Conservation (phyloP, 805 yeast genomes). For the Torulaspora quercuum region DNA sequence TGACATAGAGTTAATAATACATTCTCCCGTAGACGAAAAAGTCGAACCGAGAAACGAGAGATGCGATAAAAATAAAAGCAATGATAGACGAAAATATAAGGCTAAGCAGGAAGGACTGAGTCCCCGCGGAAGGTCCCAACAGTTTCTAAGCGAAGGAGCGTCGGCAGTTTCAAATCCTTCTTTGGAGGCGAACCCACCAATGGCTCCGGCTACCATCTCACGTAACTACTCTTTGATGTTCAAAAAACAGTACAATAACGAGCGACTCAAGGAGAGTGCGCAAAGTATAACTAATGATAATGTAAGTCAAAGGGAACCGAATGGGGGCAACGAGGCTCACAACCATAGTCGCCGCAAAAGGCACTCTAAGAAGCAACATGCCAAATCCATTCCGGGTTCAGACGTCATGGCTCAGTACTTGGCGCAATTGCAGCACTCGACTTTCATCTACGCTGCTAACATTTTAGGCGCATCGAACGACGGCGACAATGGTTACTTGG, state of each 20-base stretch:
- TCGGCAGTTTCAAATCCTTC: constrained; percentile 20
- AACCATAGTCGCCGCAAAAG: constrained; percentile 7
- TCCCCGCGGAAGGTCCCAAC: neutral
- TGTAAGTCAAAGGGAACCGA: constrained; percentile 6
- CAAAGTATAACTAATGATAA: constrained; percentile 4
- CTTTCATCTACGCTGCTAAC: constrained; percentile 49
- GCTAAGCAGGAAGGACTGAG: neutral
- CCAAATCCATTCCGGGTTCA: constrained; percentile 49
- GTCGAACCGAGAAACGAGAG: neutral
- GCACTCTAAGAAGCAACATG: constrained; percentile 8
- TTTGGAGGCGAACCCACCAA: constrained; percentile 25
- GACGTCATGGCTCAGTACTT: constrained; percentile 76
- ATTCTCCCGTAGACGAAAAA: constrained; percentile 15
- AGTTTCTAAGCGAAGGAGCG: constrained; percentile 9
- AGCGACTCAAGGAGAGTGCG: constrained; percentile 3
- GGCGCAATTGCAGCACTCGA: constrained; percentile 67
- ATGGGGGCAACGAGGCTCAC: constrained; percentile 1
- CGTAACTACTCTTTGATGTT: constrained; percentile 19
- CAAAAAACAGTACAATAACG: constrained; percentile 11
- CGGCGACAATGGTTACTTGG: constrained; percentile 23
- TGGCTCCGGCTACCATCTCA: constrained; percentile 27
- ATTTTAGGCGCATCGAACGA: constrained; percentile 51
- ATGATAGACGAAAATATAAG: constrained; percentile 1
- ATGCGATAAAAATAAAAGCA: constrained; percentile 1
- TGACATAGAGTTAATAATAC: constrained; percentile 23